Percentiles rank a stretch among this genome's conserved stretches.
These are phyloP conservation scores for Dentipellis sp. DNA, from an alignment of 768 basidiomycete genomes.

Conservation along the genomic window DNA sequence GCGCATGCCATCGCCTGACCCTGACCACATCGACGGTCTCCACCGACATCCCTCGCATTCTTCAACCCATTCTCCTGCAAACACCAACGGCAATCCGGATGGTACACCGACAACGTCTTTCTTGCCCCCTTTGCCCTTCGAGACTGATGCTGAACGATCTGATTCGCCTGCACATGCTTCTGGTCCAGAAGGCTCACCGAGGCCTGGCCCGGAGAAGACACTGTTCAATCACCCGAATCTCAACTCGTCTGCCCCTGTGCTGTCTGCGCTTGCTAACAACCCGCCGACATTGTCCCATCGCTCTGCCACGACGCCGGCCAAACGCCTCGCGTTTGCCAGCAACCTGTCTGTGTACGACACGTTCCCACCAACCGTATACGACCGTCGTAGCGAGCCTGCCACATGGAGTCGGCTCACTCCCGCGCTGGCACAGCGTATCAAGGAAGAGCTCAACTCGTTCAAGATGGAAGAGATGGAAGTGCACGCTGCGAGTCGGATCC, in stretches of 20 bases:
- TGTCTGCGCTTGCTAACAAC: constrained; percentile 47
- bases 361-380: constrained; percentile 87
- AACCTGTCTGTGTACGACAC: constrained; percentile 95
- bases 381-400: constrained; percentile 90
- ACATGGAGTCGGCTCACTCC: constrained; percentile 97
- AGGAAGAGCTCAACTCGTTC: constrained; percentile 96
- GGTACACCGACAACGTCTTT: constrained; percentile 18
- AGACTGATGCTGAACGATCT: constrained; percentile 29
- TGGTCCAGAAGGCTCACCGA: constrained; percentile 2
- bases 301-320: constrained; percentile 59
- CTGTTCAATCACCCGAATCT: constrained; percentile 64
- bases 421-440: constrained; percentile 90
- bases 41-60: constrained; percentile 51
- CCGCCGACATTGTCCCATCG: constrained; percentile 57
- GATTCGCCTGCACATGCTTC: constrained; percentile 24
- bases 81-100: neutral
- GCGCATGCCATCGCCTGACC: constrained; percentile 74
- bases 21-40: constrained; percentile 82
- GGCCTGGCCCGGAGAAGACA: constrained; percentile 33
- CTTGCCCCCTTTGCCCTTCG: constrained; percentile 53
- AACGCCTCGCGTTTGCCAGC: constrained; percentile 80
- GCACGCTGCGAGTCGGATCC: constrained; percentile 83
- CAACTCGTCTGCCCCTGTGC: constrained; percentile 86
- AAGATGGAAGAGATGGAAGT: constrained; percentile 99
- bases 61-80: constrained; percentile 24